Base-by-base conservation (phyloP, 305 asterid species). In the Salvia sclarea region DNA sequence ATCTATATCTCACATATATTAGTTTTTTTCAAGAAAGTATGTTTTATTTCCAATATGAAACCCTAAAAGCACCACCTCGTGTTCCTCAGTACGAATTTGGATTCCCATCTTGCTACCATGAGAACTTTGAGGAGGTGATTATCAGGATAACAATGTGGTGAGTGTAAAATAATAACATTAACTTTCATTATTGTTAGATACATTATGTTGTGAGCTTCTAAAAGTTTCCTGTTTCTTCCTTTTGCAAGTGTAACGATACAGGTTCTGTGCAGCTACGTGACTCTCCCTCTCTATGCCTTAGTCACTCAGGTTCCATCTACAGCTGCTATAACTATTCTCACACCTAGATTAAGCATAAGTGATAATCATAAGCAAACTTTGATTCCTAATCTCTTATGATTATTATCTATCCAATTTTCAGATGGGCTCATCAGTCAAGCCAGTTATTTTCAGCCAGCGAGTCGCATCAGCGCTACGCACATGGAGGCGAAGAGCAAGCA, bases 401-500 rank as follows among this genome's bases (percentile, higher is more conserved):
- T 37, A 37, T 37, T 37, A 8, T 37, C 35, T 9, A 37, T 37
- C 43, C 7, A 30, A 1, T 37, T 37, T 37, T 10, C 43, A 38
- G 37, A 60, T 60, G 66, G 66, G 66, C 8, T 38, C 66, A 38
- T 38, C n/a, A 2, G n/a, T 60, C 20, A 60, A 38, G 66, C 66
- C 52, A 1, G 21, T 20, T 37, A 13, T 60, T 13, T 60, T 60
- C 37, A 21, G 66, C 6, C 21, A 38, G 14, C 20, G n/a, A 16
- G 66, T 60, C 12, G 66, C 66, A 6, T 12, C 52, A 5, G 50
- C 21, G n/a, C 37, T 60, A 18, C 52, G 11, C 2, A 37, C 71
- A 22, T 82, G 86, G 84, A 74, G 71, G 52, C 74, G 60, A 11
- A 76, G 66, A 3, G 83, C 86, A 5, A 78, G 61, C 40, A 71